Conservation (phyloP, 306 rosid species). For the Cicer chorassanicum region DNA sequence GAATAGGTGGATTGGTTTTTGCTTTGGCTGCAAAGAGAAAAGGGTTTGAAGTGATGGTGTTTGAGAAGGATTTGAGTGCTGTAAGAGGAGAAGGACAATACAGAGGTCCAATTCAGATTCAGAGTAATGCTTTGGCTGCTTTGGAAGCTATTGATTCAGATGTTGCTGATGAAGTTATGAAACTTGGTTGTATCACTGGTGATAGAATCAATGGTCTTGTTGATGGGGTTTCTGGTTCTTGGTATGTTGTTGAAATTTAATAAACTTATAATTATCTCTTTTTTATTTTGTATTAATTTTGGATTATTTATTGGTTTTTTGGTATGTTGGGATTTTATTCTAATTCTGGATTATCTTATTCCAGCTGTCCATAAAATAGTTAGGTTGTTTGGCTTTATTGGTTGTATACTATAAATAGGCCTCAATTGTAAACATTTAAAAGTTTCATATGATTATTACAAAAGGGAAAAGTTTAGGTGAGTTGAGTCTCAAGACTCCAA, state of each 20-base stretch:
- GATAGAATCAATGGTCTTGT: constrained; percentile 94
- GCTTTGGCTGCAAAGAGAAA: constrained; percentile 92
- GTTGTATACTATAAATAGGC: background rate
- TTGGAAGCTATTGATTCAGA: constrained; percentile 93
- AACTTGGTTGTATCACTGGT: constrained; percentile 86
- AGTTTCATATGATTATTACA: background rate
- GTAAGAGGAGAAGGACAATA: constrained; percentile 96
- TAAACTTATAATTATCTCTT: background rate
- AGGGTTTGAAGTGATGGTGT: constrained; percentile 93
- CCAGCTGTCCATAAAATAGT: background rate
- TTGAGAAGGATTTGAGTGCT: constrained; percentile 95
- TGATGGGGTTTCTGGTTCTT: constrained; percentile 90
- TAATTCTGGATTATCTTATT: background rate
- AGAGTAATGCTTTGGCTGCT: constrained; percentile 99
- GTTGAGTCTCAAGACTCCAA: no score
- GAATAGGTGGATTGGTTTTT: constrained; percentile 95
- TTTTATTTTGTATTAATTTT: background rate
- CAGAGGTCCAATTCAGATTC: constrained; percentile 97
- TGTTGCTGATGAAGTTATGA: constrained; percentile 94
- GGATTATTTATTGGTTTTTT: background rate
- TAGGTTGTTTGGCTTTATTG: constrained; percentile 4
- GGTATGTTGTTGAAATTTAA: constrained; percentile 57
- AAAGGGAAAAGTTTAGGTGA: no score
- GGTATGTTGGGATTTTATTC: background rate
- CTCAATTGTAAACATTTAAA: constrained; percentile 4